A percentile compares a stretch with the other conserved stretches of the same genome.
Conservation (phyloP, 2,329 filamentous ascomycete genomes). For the Malbranchea zuffiana region DNA sequence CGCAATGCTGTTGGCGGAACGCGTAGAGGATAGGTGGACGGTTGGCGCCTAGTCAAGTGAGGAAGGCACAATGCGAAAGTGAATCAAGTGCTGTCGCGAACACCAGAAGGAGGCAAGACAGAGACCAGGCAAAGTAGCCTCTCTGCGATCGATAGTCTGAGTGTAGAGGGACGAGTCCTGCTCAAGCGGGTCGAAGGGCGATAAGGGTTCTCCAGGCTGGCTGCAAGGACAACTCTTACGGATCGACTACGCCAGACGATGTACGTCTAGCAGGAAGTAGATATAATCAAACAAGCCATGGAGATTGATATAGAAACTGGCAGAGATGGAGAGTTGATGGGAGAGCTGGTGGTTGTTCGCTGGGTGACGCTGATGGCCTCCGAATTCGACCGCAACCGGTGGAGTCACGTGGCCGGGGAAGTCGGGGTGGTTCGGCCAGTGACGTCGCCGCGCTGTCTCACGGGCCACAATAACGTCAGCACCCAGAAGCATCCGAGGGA, state of each 20-base stretch:
- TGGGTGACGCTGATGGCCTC: background rate
- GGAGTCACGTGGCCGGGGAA: conserved; percentile 29
- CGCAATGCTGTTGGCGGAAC: no score
- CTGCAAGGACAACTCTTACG: conserved; percentile 34
- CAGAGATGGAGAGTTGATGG: conserved; percentile 13
- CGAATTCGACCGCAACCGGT: conserved; percentile 14
- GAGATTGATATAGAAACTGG: conserved; percentile 13
- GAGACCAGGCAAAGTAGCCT: no score
- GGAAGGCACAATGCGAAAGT: no score
- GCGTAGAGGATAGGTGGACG: no score
- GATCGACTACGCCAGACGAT: conserved; percentile 35
- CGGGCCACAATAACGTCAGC: conserved; percentile 24
- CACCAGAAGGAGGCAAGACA: no score
- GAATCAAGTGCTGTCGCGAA: no score
- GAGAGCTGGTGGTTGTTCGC: conserved; percentile 9
- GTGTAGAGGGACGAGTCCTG: conserved; percentile 24
- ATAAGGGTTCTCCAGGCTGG: conserved; percentile 37
- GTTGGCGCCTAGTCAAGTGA: no score
- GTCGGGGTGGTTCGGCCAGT: conserved; percentile 25
- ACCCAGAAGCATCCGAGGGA: conserved; percentile 5
- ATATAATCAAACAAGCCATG: conserved; percentile 17
- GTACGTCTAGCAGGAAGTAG: conserved; percentile 34
- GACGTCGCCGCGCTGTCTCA: conserved; percentile 32
- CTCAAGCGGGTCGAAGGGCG: conserved; percentile 34
- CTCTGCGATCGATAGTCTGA: no score